A percentile compares a stretch with the other conserved stretches of the same genome.
Conservation (phyloP, 108 stramenopile genomes). For the Skeletonema menzelii region DNA sequence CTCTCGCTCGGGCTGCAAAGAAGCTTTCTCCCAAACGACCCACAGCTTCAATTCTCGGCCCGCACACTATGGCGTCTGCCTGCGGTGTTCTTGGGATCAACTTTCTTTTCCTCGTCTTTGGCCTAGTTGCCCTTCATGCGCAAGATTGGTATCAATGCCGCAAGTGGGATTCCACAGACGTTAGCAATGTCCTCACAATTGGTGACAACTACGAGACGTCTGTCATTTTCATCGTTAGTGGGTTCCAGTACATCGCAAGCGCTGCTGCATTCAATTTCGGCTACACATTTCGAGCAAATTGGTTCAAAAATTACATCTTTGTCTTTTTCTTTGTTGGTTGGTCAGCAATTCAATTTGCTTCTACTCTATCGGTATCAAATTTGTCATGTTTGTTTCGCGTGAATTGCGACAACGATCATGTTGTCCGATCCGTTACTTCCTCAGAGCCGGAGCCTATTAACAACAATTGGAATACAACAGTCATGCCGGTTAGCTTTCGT, state of each 20-base stretch:
- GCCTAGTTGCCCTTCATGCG: conserved; percentile 36
- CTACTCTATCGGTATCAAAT: conserved; percentile 35
- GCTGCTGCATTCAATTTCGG: conserved; percentile 68
- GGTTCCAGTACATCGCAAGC: conserved; percentile 58
- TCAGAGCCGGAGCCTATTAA: conserved; percentile 34
- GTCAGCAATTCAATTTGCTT: conserved; percentile 23
- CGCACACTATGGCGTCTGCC: conserved; percentile 48
- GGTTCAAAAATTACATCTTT: conserved; percentile 55
- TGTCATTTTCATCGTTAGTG: conserved; percentile 62
- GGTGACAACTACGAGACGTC: conserved; percentile 55
- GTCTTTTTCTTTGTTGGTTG: conserved; percentile 36
- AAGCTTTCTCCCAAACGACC: conserved; percentile 56
- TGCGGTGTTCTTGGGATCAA: conserved; percentile 58
- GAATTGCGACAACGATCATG: conserved; percentile 61
- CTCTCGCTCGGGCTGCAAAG: conserved; percentile 51
- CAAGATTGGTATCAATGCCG: conserved; percentile 74
- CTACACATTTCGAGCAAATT: conserved; percentile 44
- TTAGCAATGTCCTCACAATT: conserved; percentile 38
- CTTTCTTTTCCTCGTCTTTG: conserved; percentile 51
- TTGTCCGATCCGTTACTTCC: conserved; percentile 30
- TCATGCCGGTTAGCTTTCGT: conserved; percentile 63
- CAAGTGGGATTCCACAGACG: conserved; percentile 55
- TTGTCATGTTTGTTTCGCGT: conserved; percentile 62
- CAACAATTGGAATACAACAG: conserved; percentile 59
- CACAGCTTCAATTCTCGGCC: conserved; percentile 68